phyloP scores from a whole-genome alignment of 305 asterid species.

The Fraxinus paxiana region DNA sequence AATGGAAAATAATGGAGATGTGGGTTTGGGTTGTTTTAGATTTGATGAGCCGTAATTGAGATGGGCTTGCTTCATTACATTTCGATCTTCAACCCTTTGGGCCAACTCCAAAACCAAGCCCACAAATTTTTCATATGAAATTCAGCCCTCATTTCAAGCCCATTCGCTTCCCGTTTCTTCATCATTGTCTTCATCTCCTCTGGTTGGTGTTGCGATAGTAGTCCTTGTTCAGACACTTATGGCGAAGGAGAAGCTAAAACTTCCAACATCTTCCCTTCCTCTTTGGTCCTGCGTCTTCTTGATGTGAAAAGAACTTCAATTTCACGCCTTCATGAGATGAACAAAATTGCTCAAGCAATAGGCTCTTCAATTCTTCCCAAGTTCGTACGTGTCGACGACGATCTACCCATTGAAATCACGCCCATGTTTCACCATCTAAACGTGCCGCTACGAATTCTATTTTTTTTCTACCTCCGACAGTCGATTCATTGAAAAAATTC shows the following conservation, averaged over 20 bases:
- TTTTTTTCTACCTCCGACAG: not conserved
- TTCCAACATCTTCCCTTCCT: not conserved
- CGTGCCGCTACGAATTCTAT: not conserved
- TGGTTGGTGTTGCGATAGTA: not conserved
- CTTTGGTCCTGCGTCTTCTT: not conserved
- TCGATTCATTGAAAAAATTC: not conserved
- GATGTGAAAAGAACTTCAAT: not conserved
- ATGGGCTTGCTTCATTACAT: not conserved
- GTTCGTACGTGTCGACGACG: not conserved
- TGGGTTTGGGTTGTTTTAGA: not conserved
- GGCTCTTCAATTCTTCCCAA: not conserved
- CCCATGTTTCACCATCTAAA: too few species aligned
- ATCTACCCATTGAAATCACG: not conserved
- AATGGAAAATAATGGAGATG: too few species aligned
- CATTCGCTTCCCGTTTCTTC: not conserved
- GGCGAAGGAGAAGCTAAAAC: not conserved
- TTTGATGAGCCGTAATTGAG: not conserved
- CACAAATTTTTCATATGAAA: too few species aligned
- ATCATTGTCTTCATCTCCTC: not conserved
- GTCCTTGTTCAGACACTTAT: not conserved
- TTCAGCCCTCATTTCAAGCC: not conserved
- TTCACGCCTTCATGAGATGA: not conserved
- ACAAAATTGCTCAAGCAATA: not conserved
- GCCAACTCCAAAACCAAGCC: too few species aligned
- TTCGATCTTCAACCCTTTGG: not conserved